Evolutionary conservation across 106 monocot species (phyloP), one percentile per base, ranked within the genome.

Genomic region (Agapanthus africanus): DNA sequence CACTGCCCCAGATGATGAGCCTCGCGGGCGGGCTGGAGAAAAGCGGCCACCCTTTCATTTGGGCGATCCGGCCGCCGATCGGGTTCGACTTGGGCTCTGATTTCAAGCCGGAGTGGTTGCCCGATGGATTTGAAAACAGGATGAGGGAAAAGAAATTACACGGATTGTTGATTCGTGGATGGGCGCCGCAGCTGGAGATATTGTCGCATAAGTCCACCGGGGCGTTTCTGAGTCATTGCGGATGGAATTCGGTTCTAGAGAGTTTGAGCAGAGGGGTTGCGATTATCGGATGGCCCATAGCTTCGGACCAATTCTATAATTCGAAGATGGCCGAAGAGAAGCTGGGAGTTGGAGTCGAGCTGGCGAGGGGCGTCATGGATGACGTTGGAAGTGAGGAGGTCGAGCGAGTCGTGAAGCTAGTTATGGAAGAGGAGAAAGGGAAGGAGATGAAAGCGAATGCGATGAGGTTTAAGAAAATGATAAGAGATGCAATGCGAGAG

Each of bases 251-350:
- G n/a, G n/a, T n/a, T n/a, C n/a, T n/a, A n/a, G n/a, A n/a, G n/a
- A n/a, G n/a, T n/a, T n/a, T n/a, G n/a, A n/a, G n/a, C n/a, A n/a
- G n/a, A n/a, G n/a, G n/a, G n/a, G n/a, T n/a, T n/a, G n/a, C n/a
- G n/a, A n/a, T n/a, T n/a, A n/a, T n/a, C n/a, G n/a, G n/a, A n/a
- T n/a, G n/a, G n/a, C n/a, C n/a, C n/a, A n/a, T n/a, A n/a, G n/a
- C n/a, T n/a, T n/a, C n/a, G n/a, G n/a, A n/a, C n/a, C n/a, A 85
- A 67, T 66, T 71, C 19, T 81, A 61, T 33, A 81, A 80, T 37
- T 67, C 77, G 23, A 80, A 23, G 62, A 27, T 85, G 70, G 15
- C 81, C 32, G 73, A 54, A 61, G 76, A 64, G 40, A 74, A 61
- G 33, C 35, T 61, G 19, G 60, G 60, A 5, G 60, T 61, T 1